Conservation (phyloP, 257 asterid species). For the Thymus mandschuricus region DNA sequence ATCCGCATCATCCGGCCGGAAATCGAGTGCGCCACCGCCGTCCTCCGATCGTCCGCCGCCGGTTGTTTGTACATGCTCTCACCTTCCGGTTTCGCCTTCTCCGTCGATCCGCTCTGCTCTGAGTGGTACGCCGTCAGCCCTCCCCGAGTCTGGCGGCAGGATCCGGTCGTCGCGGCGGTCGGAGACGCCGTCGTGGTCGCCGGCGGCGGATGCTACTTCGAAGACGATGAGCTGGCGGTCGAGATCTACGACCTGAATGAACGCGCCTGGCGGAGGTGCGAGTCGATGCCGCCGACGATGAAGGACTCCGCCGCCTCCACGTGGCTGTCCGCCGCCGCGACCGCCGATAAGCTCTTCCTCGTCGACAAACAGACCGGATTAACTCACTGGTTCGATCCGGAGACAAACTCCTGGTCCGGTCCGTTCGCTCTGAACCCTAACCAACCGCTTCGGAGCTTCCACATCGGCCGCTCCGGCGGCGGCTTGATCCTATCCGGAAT, state of each 20-base stretch:
- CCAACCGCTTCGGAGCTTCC: slow-evolving; percentile 38
- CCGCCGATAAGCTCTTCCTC: slow-evolving; percentile 45
- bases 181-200: slow-evolving; percentile 57
- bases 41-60: slow-evolving; percentile 61
- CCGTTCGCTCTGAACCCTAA: slow-evolving; percentile 39
- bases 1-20: slow-evolving; percentile 45
- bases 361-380: slow-evolving; percentile 57
- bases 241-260: slow-evolving; percentile 47
- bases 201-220: slow-evolving; percentile 76
- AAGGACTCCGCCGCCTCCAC: slow-evolving; percentile 54
- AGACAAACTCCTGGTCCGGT: slow-evolving; percentile 48
- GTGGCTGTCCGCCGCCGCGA: slow-evolving; percentile 60
- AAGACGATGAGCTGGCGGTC: slow-evolving; percentile 73
- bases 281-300: slow-evolving; percentile 57
- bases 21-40: slow-evolving; percentile 35
- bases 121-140: slow-evolving; percentile 54
- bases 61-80: slow-evolving; percentile 63
- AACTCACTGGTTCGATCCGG: slow-evolving; percentile 59
- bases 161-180: slow-evolving; percentile 66
- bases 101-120: slow-evolving; percentile 53
- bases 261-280: slow-evolving; percentile 51
- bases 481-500: slow-evolving; percentile 49
- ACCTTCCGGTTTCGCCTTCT: slow-evolving; percentile 56
- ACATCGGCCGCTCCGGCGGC: slow-evolving; percentile 37
- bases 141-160: slow-evolving; percentile 61